Percentiles rank a stretch among this genome's conserved stretches.
Evolutionary conservation across 768 basidiomycete genomes (phyloP).

Genomic region (Hygrophorus russula): DNA sequence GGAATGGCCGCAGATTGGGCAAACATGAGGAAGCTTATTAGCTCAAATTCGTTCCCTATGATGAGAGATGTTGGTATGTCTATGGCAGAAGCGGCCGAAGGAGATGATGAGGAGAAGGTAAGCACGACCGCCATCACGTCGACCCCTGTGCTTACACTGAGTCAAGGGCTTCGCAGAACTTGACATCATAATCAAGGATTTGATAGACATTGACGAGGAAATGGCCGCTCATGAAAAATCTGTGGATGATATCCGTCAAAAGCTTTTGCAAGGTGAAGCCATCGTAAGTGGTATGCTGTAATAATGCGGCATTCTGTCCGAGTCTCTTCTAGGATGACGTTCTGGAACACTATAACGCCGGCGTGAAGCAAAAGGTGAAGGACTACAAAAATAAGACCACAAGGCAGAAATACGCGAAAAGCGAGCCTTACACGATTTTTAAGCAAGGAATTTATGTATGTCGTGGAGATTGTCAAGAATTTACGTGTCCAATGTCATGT

Average conservation of each 20-base stretch:
- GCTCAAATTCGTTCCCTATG: conserved; percentile 28
- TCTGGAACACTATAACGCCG: conserved; percentile 36
- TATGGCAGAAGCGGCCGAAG: conserved; percentile 53
- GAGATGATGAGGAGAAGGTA: conserved; percentile 41
- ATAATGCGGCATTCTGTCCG: conserved; percentile 1
- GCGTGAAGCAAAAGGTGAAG: conserved; percentile 28
- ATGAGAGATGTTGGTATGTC: conserved; percentile 43
- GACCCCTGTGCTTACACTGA: neutral
- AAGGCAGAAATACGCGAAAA: conserved; percentile 69
- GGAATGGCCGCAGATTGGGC: conserved; percentile 58
- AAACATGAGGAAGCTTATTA: conserved; percentile 36
- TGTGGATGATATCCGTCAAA: conserved; percentile 46
- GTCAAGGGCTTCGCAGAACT: conserved; percentile 44
- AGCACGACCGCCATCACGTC: conserved; percentile 7
- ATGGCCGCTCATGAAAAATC: conserved; percentile 45
- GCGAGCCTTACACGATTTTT: conserved; percentile 48
- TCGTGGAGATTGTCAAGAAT: conserved; percentile 7
- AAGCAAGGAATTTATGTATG: conserved; percentile 58
- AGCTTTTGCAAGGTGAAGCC: conserved; percentile 40
- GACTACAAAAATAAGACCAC: conserved; percentile 51
- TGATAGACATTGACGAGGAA: conserved; percentile 56
- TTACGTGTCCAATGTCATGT: neutral
- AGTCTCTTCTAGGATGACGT: conserved; percentile 33
- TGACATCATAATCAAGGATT: conserved; percentile 54
- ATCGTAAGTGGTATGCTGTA: conserved; percentile 35